Base-by-base conservation (phyloP, 441 rosid genomes). In the Flueggea neowawraea region DNA sequence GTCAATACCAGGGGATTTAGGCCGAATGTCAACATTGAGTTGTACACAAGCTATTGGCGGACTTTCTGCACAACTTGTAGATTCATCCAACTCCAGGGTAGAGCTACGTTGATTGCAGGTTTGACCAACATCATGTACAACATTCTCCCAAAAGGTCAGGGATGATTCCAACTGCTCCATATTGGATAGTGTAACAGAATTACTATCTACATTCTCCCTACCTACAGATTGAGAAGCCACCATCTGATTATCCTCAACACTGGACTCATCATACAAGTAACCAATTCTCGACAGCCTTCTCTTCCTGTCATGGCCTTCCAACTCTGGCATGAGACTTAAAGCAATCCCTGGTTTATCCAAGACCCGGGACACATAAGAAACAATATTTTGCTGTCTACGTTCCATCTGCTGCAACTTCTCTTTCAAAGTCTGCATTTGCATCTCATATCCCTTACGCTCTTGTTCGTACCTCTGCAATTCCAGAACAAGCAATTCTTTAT, bases 51-150 rank as follows among this genome's bases (percentile, higher is more conserved):
- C 78, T 73, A 76, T 66, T 54, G 78, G 77, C 15, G 83, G 86
- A 71, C 92, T 85, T 56, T 84, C 88, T n/a, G 77, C 86, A 69
- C 90, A 83, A 65, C 92, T 82, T 58, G 85, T 81, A 33, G 95
- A 75, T 77, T 91, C 98, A 77, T 87, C 92, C 55, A 86, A 63
- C 68, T 82, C 96, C 55, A 79, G 36, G 53, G 71, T 73, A 55
- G 86, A 67, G 54, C 65, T 66, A 56, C 45, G 58, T 56, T 61
- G 80, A 31, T 65, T 8, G 62, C 17, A 58, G 60, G 74, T 64
- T 22, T 76, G 83, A 48, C 60, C 56, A 52, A 71, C 76, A 59
- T 82, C 85, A 0, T 53, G 67, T 1, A 75, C 75, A 49, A 83
- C 71, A 70, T 81, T 75, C 80, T 89, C 98, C 97, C 92, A 85